phyloP scores from a whole-genome alignment of 257 asterid genomes.

The Thymus quinquecostatus region DNA sequence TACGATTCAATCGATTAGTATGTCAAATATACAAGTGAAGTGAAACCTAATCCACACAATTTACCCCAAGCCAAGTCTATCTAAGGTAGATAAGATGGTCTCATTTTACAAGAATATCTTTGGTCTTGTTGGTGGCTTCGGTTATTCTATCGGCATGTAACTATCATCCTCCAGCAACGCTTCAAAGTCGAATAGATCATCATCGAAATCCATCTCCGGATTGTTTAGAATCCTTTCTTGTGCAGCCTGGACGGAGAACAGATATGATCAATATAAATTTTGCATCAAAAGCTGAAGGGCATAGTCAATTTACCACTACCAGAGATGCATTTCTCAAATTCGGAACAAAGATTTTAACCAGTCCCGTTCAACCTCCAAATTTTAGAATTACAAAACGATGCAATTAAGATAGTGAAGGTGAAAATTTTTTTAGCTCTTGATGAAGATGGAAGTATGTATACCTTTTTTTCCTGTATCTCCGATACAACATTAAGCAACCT shows the following conservation, averaged over 20 bases:
- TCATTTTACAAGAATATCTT: conserved; percentile 17
- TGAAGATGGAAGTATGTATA: conserved; percentile 27
- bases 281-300: conserved; percentile 16
- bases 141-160: conserved; percentile 46
- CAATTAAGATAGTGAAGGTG: conserved; percentile 2
- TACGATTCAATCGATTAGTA: conserved; percentile 36
- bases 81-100: conserved; percentile 17
- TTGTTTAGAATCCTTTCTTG: conserved; percentile 50
- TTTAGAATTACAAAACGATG: conserved; percentile 11
- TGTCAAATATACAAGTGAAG: conserved; percentile 41
- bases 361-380: conserved; percentile 5
- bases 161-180: conserved; percentile 73
- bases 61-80: conserved; percentile 24
- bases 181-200: conserved; percentile 71
- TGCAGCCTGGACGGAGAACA: conserved; percentile 57
- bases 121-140: background rate
- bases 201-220: conserved; percentile 57
- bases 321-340: background rate
- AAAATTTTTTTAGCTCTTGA: conserved; percentile 13
- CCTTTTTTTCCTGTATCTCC: conserved; percentile 83
- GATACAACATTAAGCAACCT: conserved; percentile 90
- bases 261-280: conserved; percentile 17
- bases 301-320: background rate
- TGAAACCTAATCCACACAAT: conserved; percentile 45
- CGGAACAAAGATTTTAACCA: background rate